These are phyloP conservation scores for Diplotaxis tenuifolia DNA, from an alignment of 345 rosid genomes.

Conservation along the genomic window DNA sequence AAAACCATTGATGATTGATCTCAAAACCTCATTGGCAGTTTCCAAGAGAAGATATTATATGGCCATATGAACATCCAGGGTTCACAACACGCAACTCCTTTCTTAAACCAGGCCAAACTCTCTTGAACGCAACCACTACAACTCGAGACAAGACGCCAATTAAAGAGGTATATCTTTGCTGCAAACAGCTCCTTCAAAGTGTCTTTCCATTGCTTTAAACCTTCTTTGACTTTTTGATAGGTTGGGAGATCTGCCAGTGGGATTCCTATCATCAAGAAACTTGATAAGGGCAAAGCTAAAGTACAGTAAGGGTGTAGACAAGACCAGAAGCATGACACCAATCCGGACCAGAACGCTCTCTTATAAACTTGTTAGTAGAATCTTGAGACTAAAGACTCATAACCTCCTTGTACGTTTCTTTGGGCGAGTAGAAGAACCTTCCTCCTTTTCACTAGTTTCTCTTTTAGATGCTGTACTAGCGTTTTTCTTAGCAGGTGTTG, in stretches of 20 bases:
- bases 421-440: slow-evolving; percentile 32
- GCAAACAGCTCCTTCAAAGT: slow-evolving; percentile 13
- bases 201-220: background rate
- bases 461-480: slow-evolving; percentile 24
- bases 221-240: slow-evolving; percentile 18
- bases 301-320: background rate
- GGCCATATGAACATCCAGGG: background rate
- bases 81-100: background rate
- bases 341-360: slow-evolving; percentile 10
- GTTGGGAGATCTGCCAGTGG: slow-evolving; percentile 18
- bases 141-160: background rate
- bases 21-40: background rate
- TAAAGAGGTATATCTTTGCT: slow-evolving; percentile 22
- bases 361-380: background rate
- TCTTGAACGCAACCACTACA: slow-evolving; percentile 24
- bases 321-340: slow-evolving; percentile 14
- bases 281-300: slow-evolving; percentile 26
- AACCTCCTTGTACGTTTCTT: slow-evolving; percentile 50
- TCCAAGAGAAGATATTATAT: background rate
- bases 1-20: background rate
- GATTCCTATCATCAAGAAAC: slow-evolving; percentile 17
- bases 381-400: slow-evolving; percentile 10
- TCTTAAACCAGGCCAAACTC: slow-evolving; percentile 27
- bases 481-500: slow-evolving; percentile 27
- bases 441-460: slow-evolving; percentile 39